Evolutionary conservation across 1,284 basidiomycete genomes (phyloP).

Genomic region (Puccinia horiana): DNA sequence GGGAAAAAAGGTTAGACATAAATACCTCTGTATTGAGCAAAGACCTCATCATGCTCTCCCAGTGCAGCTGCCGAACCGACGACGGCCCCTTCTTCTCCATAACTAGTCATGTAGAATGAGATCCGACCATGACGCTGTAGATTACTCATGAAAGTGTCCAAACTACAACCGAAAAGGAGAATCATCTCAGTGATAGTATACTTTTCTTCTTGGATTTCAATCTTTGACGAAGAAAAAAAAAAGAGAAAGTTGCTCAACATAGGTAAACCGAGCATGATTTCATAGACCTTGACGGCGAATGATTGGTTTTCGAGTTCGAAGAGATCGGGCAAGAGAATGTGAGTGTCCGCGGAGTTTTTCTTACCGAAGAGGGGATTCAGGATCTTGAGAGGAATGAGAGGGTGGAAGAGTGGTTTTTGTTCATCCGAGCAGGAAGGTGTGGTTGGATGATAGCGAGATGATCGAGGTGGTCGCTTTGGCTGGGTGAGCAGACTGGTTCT

Average conservation of each 20-base stretch:
- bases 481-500: no score
- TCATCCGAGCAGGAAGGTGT: background rate
- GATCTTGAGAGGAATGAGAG: slow-evolving; percentile 38
- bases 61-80: slow-evolving; percentile 86
- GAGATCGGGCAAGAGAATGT: background rate
- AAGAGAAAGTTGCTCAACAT: slow-evolving; percentile 20
- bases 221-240: background rate
- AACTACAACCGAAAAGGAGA: slow-evolving; percentile 62
- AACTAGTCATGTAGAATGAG: slow-evolving; percentile 75
- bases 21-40: slow-evolving; percentile 61
- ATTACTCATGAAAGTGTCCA: slow-evolving; percentile 86
- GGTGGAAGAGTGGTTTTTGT: slow-evolving; percentile 13
- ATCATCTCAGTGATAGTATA: background rate
- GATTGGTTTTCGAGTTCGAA: background rate
- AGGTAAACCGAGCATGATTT: slow-evolving; percentile 32
- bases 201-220: background rate
- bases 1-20: background rate
- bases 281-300: slow-evolving; percentile 22
- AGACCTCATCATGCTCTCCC: slow-evolving; percentile 72
- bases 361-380: background rate
- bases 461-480: no score
- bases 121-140: slow-evolving; percentile 91
- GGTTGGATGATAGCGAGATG: no score
- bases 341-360: background rate
- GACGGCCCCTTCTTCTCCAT: slow-evolving; percentile 89